These are phyloP conservation scores for Musa itinerans DNA, from an alignment of 176 grass and related monocot genomes.

Conservation along the genomic window DNA sequence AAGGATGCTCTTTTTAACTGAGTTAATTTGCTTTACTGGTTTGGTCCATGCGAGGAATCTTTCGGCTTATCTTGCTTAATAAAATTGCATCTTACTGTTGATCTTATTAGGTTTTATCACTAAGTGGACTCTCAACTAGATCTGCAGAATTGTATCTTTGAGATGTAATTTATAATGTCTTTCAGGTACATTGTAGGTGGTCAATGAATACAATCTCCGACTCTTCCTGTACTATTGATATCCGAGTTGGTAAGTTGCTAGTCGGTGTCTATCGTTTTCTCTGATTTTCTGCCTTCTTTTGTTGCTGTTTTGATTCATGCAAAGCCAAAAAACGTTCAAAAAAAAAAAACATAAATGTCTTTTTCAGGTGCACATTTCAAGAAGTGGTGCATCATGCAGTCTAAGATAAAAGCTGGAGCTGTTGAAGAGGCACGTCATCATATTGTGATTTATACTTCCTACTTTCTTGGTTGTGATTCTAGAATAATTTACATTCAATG, in stretches of 20 bases:
- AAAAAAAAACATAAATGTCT: not conserved
- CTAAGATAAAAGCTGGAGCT: constrained; percentile 94
- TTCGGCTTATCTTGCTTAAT: too few relatives aligned
- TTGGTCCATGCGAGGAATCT: too few relatives aligned
- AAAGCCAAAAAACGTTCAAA: not conserved
- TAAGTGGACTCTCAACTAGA: not conserved
- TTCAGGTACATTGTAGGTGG: constrained; percentile 93
- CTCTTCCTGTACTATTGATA: constrained; percentile 30
- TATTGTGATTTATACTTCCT: not conserved
- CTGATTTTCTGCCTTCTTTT: constrained; percentile 13
- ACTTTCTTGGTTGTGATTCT: constrained; percentile 10
- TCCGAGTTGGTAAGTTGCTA: constrained; percentile 39
- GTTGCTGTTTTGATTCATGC: not conserved
- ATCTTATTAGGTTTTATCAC: not conserved
- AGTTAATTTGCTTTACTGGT: too few relatives aligned
- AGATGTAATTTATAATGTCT: not conserved
- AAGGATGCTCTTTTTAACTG: too few relatives aligned
- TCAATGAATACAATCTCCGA: constrained; percentile 40
- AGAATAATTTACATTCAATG: too few relatives aligned
- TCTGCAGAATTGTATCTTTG: not conserved
- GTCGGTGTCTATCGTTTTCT: constrained; percentile 6
- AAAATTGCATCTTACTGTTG: too few relatives aligned
- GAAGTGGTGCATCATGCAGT: constrained; percentile 99
- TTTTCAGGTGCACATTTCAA: constrained; percentile 95
- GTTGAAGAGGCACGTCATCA: constrained; percentile 73